Evolutionary conservation across 495 filamentous ascomycete species (phyloP).

Genomic region (Friedmanniomyces simplex): DNA sequence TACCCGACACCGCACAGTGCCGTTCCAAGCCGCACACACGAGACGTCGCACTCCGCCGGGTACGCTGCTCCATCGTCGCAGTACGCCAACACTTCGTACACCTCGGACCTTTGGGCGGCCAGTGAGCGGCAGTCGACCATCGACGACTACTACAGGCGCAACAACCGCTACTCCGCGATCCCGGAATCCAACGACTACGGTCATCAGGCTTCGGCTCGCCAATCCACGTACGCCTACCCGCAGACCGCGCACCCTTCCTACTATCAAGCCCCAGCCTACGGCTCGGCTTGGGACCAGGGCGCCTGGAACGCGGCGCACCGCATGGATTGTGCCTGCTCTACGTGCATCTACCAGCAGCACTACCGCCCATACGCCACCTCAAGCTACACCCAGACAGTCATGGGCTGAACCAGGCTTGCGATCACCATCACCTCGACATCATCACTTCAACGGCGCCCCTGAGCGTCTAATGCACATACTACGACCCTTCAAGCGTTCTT

Average conservation of each 20-base stretch:
- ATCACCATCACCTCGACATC: background rate
- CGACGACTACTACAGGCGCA: slow-evolving; percentile 31
- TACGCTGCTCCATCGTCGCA: slow-evolving; percentile 18
- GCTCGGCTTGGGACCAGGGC: slow-evolving; percentile 23
- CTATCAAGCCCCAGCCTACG: slow-evolving; percentile 23
- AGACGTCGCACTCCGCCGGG: slow-evolving; percentile 25
- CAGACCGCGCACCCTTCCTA: slow-evolving; percentile 16
- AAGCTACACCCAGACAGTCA: slow-evolving; percentile 33
- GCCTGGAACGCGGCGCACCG: slow-evolving; percentile 33
- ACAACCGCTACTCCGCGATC: slow-evolving; percentile 24
- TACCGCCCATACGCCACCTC: slow-evolving; percentile 53
- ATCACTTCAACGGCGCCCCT: background rate
- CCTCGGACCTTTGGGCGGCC: slow-evolving; percentile 39
- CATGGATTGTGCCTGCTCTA: slow-evolving; percentile 57
- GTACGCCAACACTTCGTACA: slow-evolving; percentile 37
- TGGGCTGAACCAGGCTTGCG: slow-evolving; percentile 7
- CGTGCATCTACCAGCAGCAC: slow-evolving; percentile 50
- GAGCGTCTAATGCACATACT: no score
- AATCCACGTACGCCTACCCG: slow-evolving; percentile 21
- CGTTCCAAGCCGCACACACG: slow-evolving; percentile 17
- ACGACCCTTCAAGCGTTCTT: slow-evolving; percentile 34
- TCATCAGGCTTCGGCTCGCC: slow-evolving; percentile 36
- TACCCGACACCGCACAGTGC: slow-evolving; percentile 35
- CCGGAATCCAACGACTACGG: slow-evolving; percentile 35
- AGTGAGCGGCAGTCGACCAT: slow-evolving; percentile 45